Evolutionary conservation across 1,284 basidiomycete species (phyloP).

Genomic region (Pseudozyma flocculosa): DNA sequence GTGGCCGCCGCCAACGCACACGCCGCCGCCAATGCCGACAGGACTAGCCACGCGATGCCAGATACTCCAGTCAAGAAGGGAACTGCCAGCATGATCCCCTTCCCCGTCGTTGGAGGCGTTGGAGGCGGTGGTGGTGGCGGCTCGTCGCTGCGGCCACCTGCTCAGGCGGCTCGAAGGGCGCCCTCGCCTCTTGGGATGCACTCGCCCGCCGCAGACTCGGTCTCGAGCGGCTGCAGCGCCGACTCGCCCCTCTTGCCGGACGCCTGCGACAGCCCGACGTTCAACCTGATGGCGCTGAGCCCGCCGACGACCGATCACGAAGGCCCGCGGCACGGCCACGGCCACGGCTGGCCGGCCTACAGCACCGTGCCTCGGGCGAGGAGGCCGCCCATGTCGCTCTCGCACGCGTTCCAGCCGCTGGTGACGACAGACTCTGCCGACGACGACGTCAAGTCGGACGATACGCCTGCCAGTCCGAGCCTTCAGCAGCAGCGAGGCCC

Average conservation of each 20-base stretch:
- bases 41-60: slow-evolving; percentile 53
- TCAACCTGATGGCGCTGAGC: slow-evolving; percentile 25
- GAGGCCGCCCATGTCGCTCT: slow-evolving; percentile 9
- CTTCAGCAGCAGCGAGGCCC: no score
- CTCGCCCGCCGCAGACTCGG: slow-evolving; percentile 15
- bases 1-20: slow-evolving; percentile 50
- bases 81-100: slow-evolving; percentile 23
- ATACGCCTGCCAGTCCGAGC: background rate
- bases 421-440: background rate
- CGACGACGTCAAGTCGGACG: background rate
- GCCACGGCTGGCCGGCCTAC: slow-evolving; percentile 9
- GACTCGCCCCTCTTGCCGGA: slow-evolving; percentile 34
- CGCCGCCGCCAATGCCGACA: slow-evolving; percentile 18
- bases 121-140: slow-evolving; percentile 2
- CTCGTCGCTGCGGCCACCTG: slow-evolving; percentile 2
- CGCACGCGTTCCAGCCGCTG: slow-evolving; percentile 3
- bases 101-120: slow-evolving; percentile 20
- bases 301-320: slow-evolving; percentile 9
- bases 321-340: background rate
- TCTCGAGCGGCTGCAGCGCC: slow-evolving; percentile 6
- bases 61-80: slow-evolving; percentile 59
- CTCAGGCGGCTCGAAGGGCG: slow-evolving; percentile 4
- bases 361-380: slow-evolving; percentile 17
- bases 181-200: slow-evolving; percentile 22
- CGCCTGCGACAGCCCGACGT: slow-evolving; percentile 39